Percentiles rank a stretch among this genome's conserved stretches.
Evolutionary conservation across 306 rosid genomes (phyloP).

Genomic region (Acmispon strigosus): DNA sequence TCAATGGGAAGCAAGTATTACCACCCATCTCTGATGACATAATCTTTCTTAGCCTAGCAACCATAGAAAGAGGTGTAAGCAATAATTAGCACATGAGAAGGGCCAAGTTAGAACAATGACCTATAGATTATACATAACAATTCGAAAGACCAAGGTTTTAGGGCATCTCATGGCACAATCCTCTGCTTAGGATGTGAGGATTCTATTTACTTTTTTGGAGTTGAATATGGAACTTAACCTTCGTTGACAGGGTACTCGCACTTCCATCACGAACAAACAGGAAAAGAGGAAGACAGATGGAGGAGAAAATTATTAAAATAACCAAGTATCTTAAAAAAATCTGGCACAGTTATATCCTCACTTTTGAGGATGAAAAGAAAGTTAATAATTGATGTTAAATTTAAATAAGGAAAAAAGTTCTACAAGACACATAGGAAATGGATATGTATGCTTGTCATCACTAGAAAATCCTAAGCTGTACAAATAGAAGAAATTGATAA

Average conservation of each 20-base stretch:
- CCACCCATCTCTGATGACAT: slow-evolving; percentile 24
- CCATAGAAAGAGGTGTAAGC: slow-evolving; percentile 32
- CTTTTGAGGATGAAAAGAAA: slow-evolving; percentile 24
- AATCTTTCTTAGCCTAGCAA: slow-evolving; percentile 42
- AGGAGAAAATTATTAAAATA: not conserved
- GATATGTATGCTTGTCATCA: slow-evolving; percentile 53
- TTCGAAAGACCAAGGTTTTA: not conserved
- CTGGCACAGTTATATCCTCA: slow-evolving; percentile 19
- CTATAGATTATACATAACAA: not conserved
- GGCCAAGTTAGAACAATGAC: not conserved
- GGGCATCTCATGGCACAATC: slow-evolving; percentile 20
- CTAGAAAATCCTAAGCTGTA: slow-evolving; percentile 80
- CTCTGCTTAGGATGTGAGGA: not conserved
- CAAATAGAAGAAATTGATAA: slow-evolving; percentile 42
- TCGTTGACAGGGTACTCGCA: not conserved
- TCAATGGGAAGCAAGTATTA: slow-evolving; percentile 1
- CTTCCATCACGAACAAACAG: not conserved
- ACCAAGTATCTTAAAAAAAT: slow-evolving; percentile 15
- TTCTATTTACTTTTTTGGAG: not conserved
- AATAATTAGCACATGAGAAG: slow-evolving; percentile 15
- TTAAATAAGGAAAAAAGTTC: slow-evolving; percentile 25
- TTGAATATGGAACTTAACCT: slow-evolving; percentile 1
- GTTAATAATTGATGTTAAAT: slow-evolving; percentile 35
- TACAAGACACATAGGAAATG: slow-evolving; percentile 36
- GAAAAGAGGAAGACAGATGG: not conserved